Conservation (phyloP, 495 filamentous ascomycete genomes). For the Penicillium angulare region DNA sequence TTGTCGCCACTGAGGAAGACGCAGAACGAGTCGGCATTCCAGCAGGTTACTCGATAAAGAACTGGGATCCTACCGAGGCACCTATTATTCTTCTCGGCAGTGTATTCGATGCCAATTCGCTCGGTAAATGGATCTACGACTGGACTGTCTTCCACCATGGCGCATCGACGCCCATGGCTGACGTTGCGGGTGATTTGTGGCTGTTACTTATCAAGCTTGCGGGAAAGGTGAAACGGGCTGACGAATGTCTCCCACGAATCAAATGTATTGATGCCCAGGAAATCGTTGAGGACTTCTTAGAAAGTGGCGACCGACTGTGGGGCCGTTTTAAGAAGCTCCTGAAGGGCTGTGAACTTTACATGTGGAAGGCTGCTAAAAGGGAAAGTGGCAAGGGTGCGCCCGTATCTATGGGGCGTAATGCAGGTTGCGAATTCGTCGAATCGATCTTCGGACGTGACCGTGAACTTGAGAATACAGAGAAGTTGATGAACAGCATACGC, state of each 20-base stretch:
- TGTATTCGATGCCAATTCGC: slow-evolving; percentile 95
- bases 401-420: slow-evolving; percentile 84
- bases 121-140: slow-evolving; percentile 99
- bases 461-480: slow-evolving; percentile 89
- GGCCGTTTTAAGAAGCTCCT: slow-evolving; percentile 82
- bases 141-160: slow-evolving; percentile 96
- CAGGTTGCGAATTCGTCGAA: slow-evolving; percentile 94
- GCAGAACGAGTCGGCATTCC: slow-evolving; percentile 80
- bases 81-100: slow-evolving; percentile 92
- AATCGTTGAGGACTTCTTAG: slow-evolving; percentile 87
- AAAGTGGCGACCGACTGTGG: slow-evolving; percentile 85
- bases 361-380: slow-evolving; percentile 76
- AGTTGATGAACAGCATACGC: slow-evolving; percentile 88
- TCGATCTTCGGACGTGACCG: slow-evolving; percentile 93
- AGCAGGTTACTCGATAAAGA: slow-evolving; percentile 90
- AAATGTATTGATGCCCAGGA: slow-evolving; percentile 69
- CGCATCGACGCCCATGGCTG: slow-evolving; percentile 79
- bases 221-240: slow-evolving; percentile 89
- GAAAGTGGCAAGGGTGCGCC: slow-evolving; percentile 54
- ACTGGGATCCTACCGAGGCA: slow-evolving; percentile 95
- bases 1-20: slow-evolving; percentile 82
- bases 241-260: slow-evolving; percentile 76
- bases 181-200: slow-evolving; percentile 94
- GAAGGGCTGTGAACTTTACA: slow-evolving; percentile 87
- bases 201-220: slow-evolving; percentile 92